Evolutionary conservation across 139 green algal species (phyloP).

Genomic region (Micractinium conductrix): DNA sequence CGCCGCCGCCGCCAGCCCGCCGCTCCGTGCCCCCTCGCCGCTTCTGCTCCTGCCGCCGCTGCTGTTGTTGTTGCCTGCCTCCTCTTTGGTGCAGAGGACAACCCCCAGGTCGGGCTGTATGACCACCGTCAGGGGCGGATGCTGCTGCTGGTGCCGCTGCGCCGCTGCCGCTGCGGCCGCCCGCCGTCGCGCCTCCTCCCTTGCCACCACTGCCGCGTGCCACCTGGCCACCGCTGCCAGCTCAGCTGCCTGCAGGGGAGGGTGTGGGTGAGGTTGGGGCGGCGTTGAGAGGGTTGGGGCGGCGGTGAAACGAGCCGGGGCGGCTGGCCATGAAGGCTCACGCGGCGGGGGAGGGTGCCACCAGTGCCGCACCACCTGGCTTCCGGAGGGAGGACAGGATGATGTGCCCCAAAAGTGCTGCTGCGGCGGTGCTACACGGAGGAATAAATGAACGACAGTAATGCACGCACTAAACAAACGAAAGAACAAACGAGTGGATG

Average conservation of each 20-base stretch:
- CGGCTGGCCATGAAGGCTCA: background rate
- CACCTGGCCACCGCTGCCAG: background rate
- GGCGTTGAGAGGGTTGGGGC: background rate
- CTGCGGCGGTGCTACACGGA: too few relatives aligned
- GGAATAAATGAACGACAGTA: too few relatives aligned
- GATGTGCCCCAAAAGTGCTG: background rate
- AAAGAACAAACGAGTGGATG: too few relatives aligned
- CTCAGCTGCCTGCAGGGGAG: background rate
- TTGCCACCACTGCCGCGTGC: background rate
- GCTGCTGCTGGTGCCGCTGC: background rate
- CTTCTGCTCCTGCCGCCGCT: too few relatives aligned
- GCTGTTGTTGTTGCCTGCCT: background rate
- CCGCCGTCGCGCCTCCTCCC: background rate
- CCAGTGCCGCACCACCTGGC: background rate
- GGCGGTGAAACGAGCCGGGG: background rate
- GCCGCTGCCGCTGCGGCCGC: background rate
- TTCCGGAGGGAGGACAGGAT: background rate
- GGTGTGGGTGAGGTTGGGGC: background rate
- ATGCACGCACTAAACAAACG: too few relatives aligned
- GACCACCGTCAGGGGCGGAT: background rate
- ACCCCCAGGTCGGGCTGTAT: conserved; percentile 3
- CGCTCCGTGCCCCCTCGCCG: background rate
- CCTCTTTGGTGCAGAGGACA: background rate
- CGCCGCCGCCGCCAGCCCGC: too few relatives aligned
- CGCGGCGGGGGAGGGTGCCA: background rate